Conservation (phyloP, 108 stramenopile species). For the Seminavis robusta region DNA sequence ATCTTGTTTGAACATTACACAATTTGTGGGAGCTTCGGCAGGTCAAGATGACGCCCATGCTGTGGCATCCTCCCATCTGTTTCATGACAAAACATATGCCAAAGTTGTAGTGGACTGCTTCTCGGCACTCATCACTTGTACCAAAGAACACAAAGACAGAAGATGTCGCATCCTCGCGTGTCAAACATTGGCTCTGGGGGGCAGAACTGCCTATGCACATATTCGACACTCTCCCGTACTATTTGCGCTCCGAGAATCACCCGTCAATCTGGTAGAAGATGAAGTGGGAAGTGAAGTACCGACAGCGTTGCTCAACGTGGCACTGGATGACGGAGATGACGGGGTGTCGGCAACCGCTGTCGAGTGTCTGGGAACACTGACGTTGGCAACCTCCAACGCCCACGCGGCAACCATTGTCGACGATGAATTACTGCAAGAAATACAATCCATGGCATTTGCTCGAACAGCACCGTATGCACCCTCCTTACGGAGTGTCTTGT, state of each 20-base stretch:
- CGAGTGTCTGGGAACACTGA: constrained; percentile 54
- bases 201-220: constrained; percentile 43
- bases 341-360: constrained; percentile 63
- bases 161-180: constrained; percentile 46
- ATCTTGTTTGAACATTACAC: constrained; percentile 38
- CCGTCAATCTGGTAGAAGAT: constrained; percentile 53
- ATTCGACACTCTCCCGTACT: constrained; percentile 41
- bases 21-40: constrained; percentile 34
- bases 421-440: constrained; percentile 34
- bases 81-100: constrained; percentile 37
- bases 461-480: constrained; percentile 26
- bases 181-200: constrained; percentile 50
- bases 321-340: constrained; percentile 67
- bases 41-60: constrained; percentile 10
- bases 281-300: constrained; percentile 65
- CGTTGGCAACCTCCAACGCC: constrained; percentile 24
- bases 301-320: constrained; percentile 40
- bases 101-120: constrained; percentile 14
- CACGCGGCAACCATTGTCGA: constrained; percentile 30
- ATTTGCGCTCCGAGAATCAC: constrained; percentile 27
- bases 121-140: constrained; percentile 30
- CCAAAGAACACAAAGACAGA: constrained; percentile 41
- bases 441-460: constrained; percentile 6
- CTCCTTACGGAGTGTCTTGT: constrained; percentile 18
- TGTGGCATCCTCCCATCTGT: constrained; percentile 20